Evolutionary conservation across 495 filamentous ascomycete species (phyloP), one percentile per base, ranked within the genome.

Genomic region (Talaromyces thailandensis): DNA sequence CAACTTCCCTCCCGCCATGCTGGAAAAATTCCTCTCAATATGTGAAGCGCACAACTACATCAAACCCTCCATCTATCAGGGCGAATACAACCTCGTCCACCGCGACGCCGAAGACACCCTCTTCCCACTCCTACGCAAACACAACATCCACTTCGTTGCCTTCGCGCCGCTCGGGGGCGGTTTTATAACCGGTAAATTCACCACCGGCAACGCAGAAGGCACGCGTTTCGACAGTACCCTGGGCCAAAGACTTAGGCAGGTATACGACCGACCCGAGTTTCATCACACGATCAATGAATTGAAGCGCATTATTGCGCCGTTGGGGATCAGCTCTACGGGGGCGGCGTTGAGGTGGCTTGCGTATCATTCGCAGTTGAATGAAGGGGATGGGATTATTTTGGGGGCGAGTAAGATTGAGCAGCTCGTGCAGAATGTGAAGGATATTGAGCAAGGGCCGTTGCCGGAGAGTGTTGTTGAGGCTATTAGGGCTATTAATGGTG

Each of bases 81-180:
- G 77, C 25, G 62, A 71, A 5, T 81, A 80, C 64, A 81, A 75
- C 62, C 62, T 74, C 0, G 51, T 79, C 2, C 67, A 67, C 8
- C 75, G 78, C 6, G 68, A 69, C 24, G 65, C 64, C 8, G 83
- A 85, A 64, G 65, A 66, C 7, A 71, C 78, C 50, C 69, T 85
- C n/a, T 71, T 85, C 32, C 82, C 83, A 8, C 75, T 79, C 40
- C 66, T 86, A 24, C 70, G 81, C 16, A 64, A 82, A 56, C 76
- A 84, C 68, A 75, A 72, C 4, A 81, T 85, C 18, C 71, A 76
- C 1, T 81, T 80, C 63, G 78, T 82, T 64, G 75, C 73, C 23
- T 84, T 74, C 66, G 76, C 67, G 37, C 79, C 79, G 1, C 72
- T 82, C 4, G 80, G 78, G 7, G 81, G 79, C 24, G 82, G 82